Base-by-base conservation (phyloP, 176 grass and related monocot genomes). In the Miscanthus lutarioriparius region DNA sequence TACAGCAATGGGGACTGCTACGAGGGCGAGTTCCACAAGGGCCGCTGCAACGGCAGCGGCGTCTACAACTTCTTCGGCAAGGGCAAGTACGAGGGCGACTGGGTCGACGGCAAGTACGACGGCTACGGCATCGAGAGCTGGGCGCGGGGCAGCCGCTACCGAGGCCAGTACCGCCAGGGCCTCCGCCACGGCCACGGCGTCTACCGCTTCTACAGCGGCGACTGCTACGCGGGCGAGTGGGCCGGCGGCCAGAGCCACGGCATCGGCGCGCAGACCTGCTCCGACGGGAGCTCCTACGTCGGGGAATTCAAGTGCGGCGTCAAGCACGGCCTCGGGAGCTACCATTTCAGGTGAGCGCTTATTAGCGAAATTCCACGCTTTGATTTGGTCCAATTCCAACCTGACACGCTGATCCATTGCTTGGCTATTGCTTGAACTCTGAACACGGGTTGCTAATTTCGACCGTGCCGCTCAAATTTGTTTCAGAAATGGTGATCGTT, bases 161-260 rank as follows among this genome's bases (percentile, higher is more conserved):
- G 79, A 1, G 94, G 94, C 4, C 87, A 94, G 84, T 97, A 93
- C 53, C 71, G 81, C 3, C 76, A 84, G 81, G 87, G 87, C 12
- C 84, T 81, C 33, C 87, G 88, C 78, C 81, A 86, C n/a, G 91
- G 94, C 6, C 90, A 83, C 69, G 91, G 94, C 4, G 68, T 79
- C 10, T 90, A 93, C 88, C 71, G 88, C 1, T 90, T 86, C 87
- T 86, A 75, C 83, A 94, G 86, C 59, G 91, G 94, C 23, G 87
- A 97, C 77, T 78, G 84, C 72, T 97, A 97, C 79, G 85, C 83
- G 0, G 94, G 94, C 11, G 87, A 94, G 80, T 97, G 91, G 94
- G 62, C 67, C 23, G 72, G 78, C 4, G 89, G 87, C 0, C 82
- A 86, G 82, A 94, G 87, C 87, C 85, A 94, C 48, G 94, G 94